phyloP scores from a whole-genome alignment of 176 grass and related monocot genomes.

The Eragrostis nindensis region DNA sequence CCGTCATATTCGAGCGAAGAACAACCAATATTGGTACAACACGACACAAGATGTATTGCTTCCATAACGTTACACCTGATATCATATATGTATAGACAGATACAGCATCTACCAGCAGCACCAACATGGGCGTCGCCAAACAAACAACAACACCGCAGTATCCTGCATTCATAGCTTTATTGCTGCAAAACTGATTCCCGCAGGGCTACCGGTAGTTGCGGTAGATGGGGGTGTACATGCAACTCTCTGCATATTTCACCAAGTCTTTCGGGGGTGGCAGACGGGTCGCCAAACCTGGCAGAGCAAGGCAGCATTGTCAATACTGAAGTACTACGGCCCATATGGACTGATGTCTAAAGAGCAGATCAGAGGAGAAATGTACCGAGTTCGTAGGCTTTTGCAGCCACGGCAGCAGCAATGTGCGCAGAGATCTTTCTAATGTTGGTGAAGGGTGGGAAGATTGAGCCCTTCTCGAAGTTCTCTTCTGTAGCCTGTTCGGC shows the following conservation, averaged over 20 bases:
- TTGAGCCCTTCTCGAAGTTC: slow-evolving; percentile 71
- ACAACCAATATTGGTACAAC: slow-evolving; percentile 20
- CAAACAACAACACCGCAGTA: slow-evolving; percentile 24
- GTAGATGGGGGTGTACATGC: slow-evolving; percentile 91
- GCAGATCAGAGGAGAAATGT: not conserved
- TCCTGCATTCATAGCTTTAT: slow-evolving; percentile 43
- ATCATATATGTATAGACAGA: slow-evolving; percentile 30
- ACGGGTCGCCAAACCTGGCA: slow-evolving; percentile 76
- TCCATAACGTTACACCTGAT: slow-evolving; percentile 39
- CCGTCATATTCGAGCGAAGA: not conserved
- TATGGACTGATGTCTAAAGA: not conserved
- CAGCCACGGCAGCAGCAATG: slow-evolving; percentile 85
- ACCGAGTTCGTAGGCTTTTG: slow-evolving; percentile 97
- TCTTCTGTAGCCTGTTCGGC: slow-evolving; percentile 78
- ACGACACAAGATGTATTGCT: slow-evolving; percentile 17
- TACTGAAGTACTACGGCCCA: too few relatives aligned
- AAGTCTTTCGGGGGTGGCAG: slow-evolving; percentile 74
- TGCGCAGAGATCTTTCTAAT: slow-evolving; percentile 92
- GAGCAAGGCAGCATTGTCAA: slow-evolving; percentile 21
- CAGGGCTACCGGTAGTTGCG: slow-evolving; percentile 69
- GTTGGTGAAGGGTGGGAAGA: slow-evolving; percentile 87
- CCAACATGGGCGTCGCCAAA: not conserved
- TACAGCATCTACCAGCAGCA: slow-evolving; percentile 12
- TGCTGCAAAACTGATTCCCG: slow-evolving; percentile 59
- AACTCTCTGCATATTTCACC: slow-evolving; percentile 86